phyloP scores from a whole-genome alignment of 306 rosid genomes.

The Cercis canadensis region DNA sequence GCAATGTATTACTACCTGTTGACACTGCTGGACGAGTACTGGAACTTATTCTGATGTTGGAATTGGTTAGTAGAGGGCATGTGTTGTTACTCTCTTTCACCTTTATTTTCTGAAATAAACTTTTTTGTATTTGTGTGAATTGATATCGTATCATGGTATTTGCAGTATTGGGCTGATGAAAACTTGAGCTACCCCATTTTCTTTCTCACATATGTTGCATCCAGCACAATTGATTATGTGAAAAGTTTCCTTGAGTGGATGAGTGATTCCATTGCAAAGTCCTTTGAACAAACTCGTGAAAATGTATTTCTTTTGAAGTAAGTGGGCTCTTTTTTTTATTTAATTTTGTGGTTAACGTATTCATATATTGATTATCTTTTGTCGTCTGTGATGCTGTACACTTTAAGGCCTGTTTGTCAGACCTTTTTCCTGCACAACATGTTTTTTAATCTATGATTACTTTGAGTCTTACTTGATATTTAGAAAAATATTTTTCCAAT shows the following conservation, averaged over 20 bases:
- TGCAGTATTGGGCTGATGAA: constrained; percentile 96
- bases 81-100: constrained; percentile 21
- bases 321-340: constrained; percentile 44
- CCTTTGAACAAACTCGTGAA: constrained; percentile 92
- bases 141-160: constrained; percentile 43
- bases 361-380: constrained; percentile 5
- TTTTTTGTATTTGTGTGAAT: background rate
- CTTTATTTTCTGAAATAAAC: background rate
- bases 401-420: background rate
- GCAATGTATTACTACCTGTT: constrained; percentile 88
- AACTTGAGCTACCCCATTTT: constrained; percentile 76
- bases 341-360: constrained; percentile 15
- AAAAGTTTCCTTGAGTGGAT: constrained; percentile 98
- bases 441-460: constrained; percentile 4
- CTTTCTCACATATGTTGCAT: constrained; percentile 83
- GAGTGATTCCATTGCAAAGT: constrained; percentile 95
- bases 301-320: constrained; percentile 90
- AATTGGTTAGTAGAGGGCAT: constrained; percentile 66
- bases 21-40: constrained; percentile 91
- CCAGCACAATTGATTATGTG: constrained; percentile 89
- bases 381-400: constrained; percentile 3
- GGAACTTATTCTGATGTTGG: constrained; percentile 85
- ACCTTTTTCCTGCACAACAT: background rate
- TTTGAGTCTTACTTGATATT: constrained; percentile 29
- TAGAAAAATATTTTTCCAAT: constrained; percentile 13